Evolutionary conservation across 169 alveolate genomes (phyloP).

Genomic region (Sarcocystis neurona): DNA sequence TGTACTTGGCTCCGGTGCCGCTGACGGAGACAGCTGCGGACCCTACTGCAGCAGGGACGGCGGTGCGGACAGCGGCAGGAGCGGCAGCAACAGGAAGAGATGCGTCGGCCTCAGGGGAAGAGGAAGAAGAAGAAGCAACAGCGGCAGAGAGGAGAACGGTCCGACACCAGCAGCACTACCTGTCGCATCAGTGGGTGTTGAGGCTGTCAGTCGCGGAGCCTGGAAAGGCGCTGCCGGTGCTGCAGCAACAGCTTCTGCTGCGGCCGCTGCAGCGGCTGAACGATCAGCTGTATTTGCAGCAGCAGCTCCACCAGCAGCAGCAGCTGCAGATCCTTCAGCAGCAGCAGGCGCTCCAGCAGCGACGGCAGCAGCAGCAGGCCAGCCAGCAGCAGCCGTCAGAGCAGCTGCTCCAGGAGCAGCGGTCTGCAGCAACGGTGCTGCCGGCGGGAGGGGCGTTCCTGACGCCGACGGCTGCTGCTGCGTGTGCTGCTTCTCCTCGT

Average conservation of each 20-base stretch:
- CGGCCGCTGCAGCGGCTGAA: no score
- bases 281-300: no score
- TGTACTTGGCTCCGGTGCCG: not conserved
- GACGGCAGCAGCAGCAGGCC: not conserved
- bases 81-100: not conserved
- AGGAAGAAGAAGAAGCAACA: no score
- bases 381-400: not conserved
- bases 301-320: not conserved
- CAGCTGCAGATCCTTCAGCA: not conserved
- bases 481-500: not conserved
- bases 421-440: not conserved
- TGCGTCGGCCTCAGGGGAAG: no score
- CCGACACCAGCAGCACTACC: no score
- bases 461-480: not conserved
- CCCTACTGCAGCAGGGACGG: not conserved
- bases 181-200: no score
- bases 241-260: no score
- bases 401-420: not conserved
- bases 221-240: no score
- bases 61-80: not conserved
- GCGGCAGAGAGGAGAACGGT: not conserved
- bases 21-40: not conserved
- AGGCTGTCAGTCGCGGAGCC: no score
- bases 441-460: not conserved
- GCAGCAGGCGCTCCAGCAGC: not conserved